Conservation (phyloP, 805 yeast species). For the Schwanniomyces sp. region DNA sequence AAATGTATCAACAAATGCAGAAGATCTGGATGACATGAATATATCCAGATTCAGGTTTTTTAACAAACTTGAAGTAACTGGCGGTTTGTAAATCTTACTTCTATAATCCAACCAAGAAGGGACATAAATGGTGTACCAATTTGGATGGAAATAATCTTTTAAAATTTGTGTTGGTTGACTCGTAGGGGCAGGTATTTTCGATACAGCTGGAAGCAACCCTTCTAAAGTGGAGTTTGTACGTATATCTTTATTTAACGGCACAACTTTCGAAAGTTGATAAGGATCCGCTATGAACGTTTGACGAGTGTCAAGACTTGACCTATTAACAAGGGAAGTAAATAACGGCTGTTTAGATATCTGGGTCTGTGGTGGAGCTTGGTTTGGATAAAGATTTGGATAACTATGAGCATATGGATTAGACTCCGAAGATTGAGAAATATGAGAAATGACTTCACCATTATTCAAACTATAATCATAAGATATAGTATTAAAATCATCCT, state of each 20-base stretch:
- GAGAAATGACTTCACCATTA: conserved; percentile 59
- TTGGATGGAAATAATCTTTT: conserved; percentile 43
- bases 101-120: conserved; percentile 44
- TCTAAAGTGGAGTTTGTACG: conserved; percentile 24
- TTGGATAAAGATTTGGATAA: conserved; percentile 36
- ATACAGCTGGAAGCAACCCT: conserved; percentile 26
- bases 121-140: conserved; percentile 43
- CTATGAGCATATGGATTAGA: conserved; percentile 14
- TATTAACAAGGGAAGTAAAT: conserved; percentile 70
- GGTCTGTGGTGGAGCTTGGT: conserved; percentile 14
- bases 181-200: conserved; percentile 35
- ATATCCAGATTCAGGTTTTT: conserved; percentile 18
- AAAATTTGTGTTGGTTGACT: conserved; percentile 33
- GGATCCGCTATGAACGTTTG: conserved; percentile 67
- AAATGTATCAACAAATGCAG: conserved; percentile 30
- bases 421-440: conserved; percentile 31
- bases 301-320: conserved; percentile 75
- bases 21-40: conserved; percentile 15
- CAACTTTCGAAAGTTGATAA: conserved; percentile 62
- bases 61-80: conserved; percentile 25
- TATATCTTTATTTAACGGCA: conserved; percentile 45
- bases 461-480: conserved; percentile 49
- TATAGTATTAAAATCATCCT: conserved; percentile 61
- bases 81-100: conserved; percentile 21
- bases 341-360: conserved; percentile 71